Percentiles rank a stretch among this genome's conserved stretches.
Evolutionary conservation across 139 green algal genomes (phyloP).

Genomic region (Klebsormidium nitens): DNA sequence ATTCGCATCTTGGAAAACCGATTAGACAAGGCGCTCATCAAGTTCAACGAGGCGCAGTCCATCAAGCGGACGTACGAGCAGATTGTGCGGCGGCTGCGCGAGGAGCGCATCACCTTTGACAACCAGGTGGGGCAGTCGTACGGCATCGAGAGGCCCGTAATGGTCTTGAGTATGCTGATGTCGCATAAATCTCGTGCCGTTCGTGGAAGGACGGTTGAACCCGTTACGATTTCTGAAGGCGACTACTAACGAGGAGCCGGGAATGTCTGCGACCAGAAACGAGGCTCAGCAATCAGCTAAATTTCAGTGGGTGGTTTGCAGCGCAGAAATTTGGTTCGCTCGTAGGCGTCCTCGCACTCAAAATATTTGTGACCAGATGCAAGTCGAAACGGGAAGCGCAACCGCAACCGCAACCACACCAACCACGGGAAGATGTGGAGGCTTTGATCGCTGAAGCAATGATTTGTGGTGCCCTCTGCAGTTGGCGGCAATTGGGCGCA

Average conservation of each 20-base stretch:
- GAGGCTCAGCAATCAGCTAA: not conserved
- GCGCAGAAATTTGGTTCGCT: not conserved
- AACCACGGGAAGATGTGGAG: not conserved
- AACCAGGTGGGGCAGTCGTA: conserved; percentile 19
- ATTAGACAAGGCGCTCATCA: conserved; percentile 59
- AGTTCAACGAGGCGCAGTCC: conserved; percentile 58
- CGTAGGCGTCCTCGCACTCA: not conserved
- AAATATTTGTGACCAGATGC: conserved; percentile 5
- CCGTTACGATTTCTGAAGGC: not conserved
- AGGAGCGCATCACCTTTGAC: conserved; percentile 48
- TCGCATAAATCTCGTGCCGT: not conserved
- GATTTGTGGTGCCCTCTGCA: not conserved
- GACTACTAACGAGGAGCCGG: not conserved
- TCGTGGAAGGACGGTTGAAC: not conserved
- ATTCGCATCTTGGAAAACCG: conserved; percentile 58
- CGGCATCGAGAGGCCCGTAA: not conserved
- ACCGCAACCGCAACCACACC: not conserved
- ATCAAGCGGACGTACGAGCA: conserved; percentile 59
- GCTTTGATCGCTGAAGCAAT: not conserved
- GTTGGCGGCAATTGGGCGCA: conserved; percentile 41
- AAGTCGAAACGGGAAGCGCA: too few relatives aligned
- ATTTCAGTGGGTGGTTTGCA: not conserved
- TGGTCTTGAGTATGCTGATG: not conserved
- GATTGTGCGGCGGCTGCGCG: conserved; percentile 34
- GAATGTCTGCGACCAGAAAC: not conserved